Conservation (phyloP, 1,139 yeast genomes). For the Kluyveromyces sp. region DNA sequence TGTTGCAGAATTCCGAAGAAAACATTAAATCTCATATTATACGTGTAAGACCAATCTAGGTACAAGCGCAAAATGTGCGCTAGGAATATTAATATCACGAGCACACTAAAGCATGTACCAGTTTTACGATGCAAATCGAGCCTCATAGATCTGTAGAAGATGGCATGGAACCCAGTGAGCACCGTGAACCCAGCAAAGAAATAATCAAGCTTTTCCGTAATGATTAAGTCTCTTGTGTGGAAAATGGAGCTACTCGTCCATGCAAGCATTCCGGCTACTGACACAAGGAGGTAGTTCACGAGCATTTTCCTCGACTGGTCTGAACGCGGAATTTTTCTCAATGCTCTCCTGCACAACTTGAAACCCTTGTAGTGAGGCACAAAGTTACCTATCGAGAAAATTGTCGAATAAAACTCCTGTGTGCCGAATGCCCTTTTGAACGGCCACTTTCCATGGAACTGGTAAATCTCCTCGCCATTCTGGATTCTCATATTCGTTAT, state of each 20-base stretch:
- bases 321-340: slow-evolving; percentile 13
- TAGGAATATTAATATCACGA: slow-evolving; percentile 42
- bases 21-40: slow-evolving; percentile 89
- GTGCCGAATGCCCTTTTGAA: slow-evolving; percentile 64
- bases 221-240: slow-evolving; percentile 71
- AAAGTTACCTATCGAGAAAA: slow-evolving; percentile 75
- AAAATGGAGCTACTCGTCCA: slow-evolving; percentile 84
- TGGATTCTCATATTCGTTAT: slow-evolving; percentile 50
- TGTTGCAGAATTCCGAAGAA: slow-evolving; percentile 71
- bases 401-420: slow-evolving; percentile 77
- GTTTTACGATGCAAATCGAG: slow-evolving; percentile 39
- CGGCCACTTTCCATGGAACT: slow-evolving; percentile 98
- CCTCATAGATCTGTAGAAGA: slow-evolving; percentile 50
- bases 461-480: slow-evolving; percentile 49
- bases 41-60: slow-evolving; percentile 80
- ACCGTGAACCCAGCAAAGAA: slow-evolving; percentile 91
- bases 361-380: slow-evolving; percentile 65
- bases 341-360: slow-evolving; percentile 29
- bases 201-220: slow-evolving; percentile 84
- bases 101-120: slow-evolving; percentile 31
- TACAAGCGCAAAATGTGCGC: slow-evolving; percentile 63
- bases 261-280: slow-evolving; percentile 69
- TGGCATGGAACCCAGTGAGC: slow-evolving; percentile 64
- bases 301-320: slow-evolving; percentile 15
- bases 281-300: slow-evolving; percentile 22